Conservation (phyloP, 352 stramenopile genomes). For the Phytophthora quininea region DNA sequence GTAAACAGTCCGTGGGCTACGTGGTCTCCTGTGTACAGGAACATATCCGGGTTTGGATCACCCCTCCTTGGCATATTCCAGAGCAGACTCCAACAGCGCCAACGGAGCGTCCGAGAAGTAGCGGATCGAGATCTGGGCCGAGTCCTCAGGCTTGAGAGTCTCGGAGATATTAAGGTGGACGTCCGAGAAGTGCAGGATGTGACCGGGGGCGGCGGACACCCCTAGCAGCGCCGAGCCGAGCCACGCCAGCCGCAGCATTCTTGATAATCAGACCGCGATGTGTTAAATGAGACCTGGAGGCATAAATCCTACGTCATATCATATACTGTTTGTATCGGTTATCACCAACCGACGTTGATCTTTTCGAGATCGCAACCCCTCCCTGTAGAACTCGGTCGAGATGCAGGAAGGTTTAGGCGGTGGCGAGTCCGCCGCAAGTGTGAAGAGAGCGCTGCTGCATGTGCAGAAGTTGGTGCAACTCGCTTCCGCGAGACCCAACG, state of each 20-base stretch:
- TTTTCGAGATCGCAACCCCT: neutral
- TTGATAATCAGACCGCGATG: neutral
- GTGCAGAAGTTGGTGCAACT: conserved; percentile 70
- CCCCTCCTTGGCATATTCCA: conserved; percentile 62
- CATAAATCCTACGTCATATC: too few species aligned
- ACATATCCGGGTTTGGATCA: conserved; percentile 69
- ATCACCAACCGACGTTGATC: conserved; percentile 13
- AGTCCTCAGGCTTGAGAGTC: conserved; percentile 41
- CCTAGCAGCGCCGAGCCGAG: conserved; percentile 1
- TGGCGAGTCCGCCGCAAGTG: conserved; percentile 46
- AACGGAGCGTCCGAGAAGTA: conserved; percentile 67
- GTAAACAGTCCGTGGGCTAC: conserved; percentile 66
- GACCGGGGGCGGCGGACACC: conserved; percentile 19
- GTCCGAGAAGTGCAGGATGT: conserved; percentile 86
- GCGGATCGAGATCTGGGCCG: conserved; percentile 41
- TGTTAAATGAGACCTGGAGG: neutral
- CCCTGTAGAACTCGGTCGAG: neutral
- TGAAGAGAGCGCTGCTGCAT: conserved; percentile 60
- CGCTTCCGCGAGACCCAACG: conserved; percentile 52
- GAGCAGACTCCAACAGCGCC: conserved; percentile 67
- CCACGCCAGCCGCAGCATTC: neutral
- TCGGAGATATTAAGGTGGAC: conserved; percentile 83
- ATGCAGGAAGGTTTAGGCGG: conserved; percentile 59
- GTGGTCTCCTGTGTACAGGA: conserved; percentile 87
- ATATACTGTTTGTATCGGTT: too few species aligned